A percentile compares a stretch with the other conserved stretches of the same genome.
These are phyloP conservation scores for Papiliotrema flavescens DNA, from an alignment of 1,284 basidiomycete species.

Conservation along the genomic window DNA sequence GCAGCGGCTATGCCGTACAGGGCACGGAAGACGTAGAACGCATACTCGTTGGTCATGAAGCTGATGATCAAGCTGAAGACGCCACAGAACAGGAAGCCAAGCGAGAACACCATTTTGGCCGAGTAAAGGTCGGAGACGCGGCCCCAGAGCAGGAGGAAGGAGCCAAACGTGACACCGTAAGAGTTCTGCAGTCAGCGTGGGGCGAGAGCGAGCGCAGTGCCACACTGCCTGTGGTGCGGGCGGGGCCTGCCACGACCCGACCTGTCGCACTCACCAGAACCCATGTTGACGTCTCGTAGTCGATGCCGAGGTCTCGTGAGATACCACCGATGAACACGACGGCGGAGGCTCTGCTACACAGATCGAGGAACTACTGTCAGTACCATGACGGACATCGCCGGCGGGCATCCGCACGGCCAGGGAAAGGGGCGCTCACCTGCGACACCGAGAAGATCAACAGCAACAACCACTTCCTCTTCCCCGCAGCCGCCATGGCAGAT, in stretches of 20 bases:
- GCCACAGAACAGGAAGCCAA: constrained; percentile 22
- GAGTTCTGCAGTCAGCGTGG: constrained; percentile 4
- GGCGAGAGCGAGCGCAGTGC: not conserved
- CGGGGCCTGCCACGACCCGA: not conserved
- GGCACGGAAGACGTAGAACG: constrained; percentile 7
- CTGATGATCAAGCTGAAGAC: constrained; percentile 22
- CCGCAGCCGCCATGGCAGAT: too few relatives aligned
- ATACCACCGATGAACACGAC: not conserved
- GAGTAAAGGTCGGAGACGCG: constrained; percentile 38
- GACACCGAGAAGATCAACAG: constrained; percentile 1
- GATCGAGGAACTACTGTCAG: not conserved
- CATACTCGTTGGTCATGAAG: constrained; percentile 21
- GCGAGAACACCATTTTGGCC: constrained; percentile 35
- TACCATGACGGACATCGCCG: not conserved
- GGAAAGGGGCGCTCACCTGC: not conserved
- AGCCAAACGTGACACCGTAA: constrained; percentile 30
- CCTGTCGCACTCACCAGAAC: not conserved
- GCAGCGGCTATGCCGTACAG: constrained; percentile 4
- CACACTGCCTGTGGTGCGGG: not conserved
- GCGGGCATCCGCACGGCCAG: not conserved
- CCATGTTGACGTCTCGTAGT: constrained; percentile 1
- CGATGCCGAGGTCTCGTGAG: not conserved
- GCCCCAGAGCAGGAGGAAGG: constrained; percentile 40
- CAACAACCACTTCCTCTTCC: not conserved
- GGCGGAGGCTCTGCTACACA: not conserved